phyloP scores from a whole-genome alignment of 352 stramenopile genomes.

The Globisporangium cylindrosporum region DNA sequence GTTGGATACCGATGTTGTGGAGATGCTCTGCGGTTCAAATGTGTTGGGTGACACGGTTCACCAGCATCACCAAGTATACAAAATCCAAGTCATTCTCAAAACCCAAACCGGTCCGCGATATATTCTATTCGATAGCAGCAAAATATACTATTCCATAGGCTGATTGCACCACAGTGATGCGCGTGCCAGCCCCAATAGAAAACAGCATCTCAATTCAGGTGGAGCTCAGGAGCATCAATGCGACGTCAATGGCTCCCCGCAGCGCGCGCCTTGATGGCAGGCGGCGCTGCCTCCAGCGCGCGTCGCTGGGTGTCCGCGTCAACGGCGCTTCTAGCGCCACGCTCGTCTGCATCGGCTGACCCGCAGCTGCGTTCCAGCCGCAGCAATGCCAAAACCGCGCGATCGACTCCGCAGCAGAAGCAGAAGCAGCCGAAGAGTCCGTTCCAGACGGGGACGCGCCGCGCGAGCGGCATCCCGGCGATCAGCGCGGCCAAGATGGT shows the following conservation, averaged over 20 bases:
- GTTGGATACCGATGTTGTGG: not conserved
- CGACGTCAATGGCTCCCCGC: constrained; percentile 13
- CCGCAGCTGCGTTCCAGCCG: not conserved
- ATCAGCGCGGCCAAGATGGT: constrained; percentile 17
- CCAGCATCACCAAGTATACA: not conserved
- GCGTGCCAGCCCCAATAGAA: not conserved
- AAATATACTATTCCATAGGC: not conserved
- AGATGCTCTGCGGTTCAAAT: constrained; percentile 5
- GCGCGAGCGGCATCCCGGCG: constrained; percentile 9
- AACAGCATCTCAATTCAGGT: not conserved
- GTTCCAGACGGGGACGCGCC: constrained; percentile 2
- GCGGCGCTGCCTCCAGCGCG: not conserved
- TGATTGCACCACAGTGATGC: not conserved
- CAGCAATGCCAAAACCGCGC: not conserved
- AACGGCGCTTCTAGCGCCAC: not conserved
- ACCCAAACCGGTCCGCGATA: not conserved
- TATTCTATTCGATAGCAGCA: not conserved
- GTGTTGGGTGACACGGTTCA: constrained; percentile 2
- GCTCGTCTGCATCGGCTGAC: not conserved
- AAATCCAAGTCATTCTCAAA: not conserved
- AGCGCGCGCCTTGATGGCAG: constrained; percentile 1
- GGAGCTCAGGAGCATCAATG: constrained; percentile 4
- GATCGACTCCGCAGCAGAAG: not conserved
- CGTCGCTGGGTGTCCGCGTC: constrained; percentile 10
- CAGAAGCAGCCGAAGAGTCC: constrained; percentile 2